A percentile compares a stretch with the other conserved stretches of the same genome.
Conservation (phyloP, 768 basidiomycete species). For the Tricholoma furcatifolium region DNA sequence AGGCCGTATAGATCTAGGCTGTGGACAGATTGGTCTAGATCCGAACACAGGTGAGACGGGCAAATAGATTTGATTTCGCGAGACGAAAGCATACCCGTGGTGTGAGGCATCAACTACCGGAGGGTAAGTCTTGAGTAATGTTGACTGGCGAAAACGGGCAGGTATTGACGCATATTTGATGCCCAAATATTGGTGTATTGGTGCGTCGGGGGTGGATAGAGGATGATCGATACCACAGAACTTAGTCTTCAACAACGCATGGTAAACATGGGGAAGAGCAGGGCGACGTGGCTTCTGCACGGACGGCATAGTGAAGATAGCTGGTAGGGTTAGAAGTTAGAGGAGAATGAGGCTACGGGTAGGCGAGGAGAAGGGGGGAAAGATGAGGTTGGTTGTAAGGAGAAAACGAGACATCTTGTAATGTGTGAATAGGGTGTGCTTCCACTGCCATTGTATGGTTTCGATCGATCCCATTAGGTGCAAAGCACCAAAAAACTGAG, state of each 20-base stretch:
- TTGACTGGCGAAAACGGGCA: conserved; percentile 75
- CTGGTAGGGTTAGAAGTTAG: not conserved
- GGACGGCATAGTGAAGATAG: conserved; percentile 25
- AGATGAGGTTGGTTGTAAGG: conserved; percentile 11
- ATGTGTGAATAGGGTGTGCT: conserved; percentile 20
- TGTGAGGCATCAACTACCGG: conserved; percentile 59
- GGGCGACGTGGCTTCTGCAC: conserved; percentile 20
- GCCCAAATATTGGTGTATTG: conserved; percentile 72
- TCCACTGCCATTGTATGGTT: conserved; percentile 20
- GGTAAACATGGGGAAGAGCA: conserved; percentile 39
- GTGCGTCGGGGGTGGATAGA: conserved; percentile 51
- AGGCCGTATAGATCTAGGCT: conserved; percentile 41
- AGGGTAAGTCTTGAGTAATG: conserved; percentile 56
- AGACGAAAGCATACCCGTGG: conserved; percentile 52
- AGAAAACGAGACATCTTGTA: conserved; percentile 19
- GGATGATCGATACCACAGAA: conserved; percentile 67
- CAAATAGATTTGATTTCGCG: not conserved
- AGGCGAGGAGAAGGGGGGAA: conserved; percentile 7
- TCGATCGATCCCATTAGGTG: conserved; percentile 35
- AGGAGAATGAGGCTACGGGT: conserved; percentile 9
- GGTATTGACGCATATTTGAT: conserved; percentile 77
- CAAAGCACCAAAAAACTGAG: conserved; percentile 17
- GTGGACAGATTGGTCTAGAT: conserved; percentile 74
- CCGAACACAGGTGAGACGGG: not conserved
- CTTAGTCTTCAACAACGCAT: conserved; percentile 56